Evolutionary conservation across 1,284 basidiomycete genomes (phyloP).

Genomic region (Apiotrichum laibachii): DNA sequence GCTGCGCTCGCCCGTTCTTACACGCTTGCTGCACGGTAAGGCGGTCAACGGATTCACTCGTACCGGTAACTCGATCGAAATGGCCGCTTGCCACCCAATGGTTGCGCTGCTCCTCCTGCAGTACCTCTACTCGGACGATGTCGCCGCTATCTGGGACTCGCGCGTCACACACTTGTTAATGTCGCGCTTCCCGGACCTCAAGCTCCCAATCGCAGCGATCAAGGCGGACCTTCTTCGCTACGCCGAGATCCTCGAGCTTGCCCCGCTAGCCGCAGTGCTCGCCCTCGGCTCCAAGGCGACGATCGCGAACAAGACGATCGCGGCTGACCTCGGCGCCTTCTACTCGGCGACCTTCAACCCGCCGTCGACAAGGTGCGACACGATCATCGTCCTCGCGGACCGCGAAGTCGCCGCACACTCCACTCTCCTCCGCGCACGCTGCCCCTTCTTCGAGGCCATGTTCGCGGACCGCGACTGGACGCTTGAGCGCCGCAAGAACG

Average conservation of each 20-base stretch:
- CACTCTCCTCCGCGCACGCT: constrained; percentile 72
- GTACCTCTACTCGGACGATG: constrained; percentile 83
- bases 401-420: constrained; percentile 69
- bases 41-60: constrained; percentile 13
- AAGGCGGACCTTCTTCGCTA: constrained; percentile 65
- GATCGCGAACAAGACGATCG: constrained; percentile 35
- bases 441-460: constrained; percentile 80
- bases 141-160: constrained; percentile 80
- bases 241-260: constrained; percentile 55
- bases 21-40: constrained; percentile 24
- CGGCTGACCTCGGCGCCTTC: constrained; percentile 44
- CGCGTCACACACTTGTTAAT: constrained; percentile 62
- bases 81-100: constrained; percentile 51
- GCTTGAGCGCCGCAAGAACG: constrained; percentile 56
- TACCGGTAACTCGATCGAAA: background rate
- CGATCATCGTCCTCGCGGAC: constrained; percentile 73
- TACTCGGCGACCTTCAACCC: constrained; percentile 48
- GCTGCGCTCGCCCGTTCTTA: constrained; percentile 34
- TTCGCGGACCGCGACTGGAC: constrained; percentile 85
- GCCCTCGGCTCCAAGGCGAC: constrained; percentile 41
- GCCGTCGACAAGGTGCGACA: constrained; percentile 55
- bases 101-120: constrained; percentile 73
- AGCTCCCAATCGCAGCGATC: constrained; percentile 56
- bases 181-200: constrained; percentile 52
- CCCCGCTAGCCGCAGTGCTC: constrained; percentile 41